Evolutionary conservation across 495 filamentous ascomycete genomes (phyloP).

Genomic region (Aspergillus sparsus): DNA sequence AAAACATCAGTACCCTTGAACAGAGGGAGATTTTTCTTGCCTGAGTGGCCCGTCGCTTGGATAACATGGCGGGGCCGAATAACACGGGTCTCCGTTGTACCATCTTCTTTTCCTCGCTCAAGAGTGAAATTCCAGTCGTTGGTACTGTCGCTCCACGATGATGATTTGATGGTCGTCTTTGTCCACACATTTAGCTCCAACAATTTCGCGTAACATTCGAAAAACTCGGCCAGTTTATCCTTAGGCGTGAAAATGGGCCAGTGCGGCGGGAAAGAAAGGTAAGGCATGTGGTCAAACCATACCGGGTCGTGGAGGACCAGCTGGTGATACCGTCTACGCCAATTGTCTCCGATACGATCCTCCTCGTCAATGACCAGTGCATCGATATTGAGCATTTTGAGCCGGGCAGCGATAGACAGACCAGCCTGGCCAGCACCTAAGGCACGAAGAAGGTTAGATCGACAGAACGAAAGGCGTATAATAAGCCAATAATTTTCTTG

Average conservation of each 20-base stretch:
- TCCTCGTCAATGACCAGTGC: slow-evolving; percentile 67
- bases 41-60: slow-evolving; percentile 74
- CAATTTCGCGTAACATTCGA: slow-evolving; percentile 69
- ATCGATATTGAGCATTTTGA: slow-evolving; percentile 69
- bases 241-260: slow-evolving; percentile 77
- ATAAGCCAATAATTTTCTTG: no score
- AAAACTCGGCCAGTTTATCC: slow-evolving; percentile 78
- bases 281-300: slow-evolving; percentile 76
- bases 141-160: slow-evolving; percentile 54
- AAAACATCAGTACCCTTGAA: slow-evolving; percentile 66
- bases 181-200: slow-evolving; percentile 83
- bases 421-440: slow-evolving; percentile 52
- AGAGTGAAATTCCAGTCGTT: slow-evolving; percentile 64
- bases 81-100: slow-evolving; percentile 53
- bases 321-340: slow-evolving; percentile 65
- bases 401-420: slow-evolving; percentile 65
- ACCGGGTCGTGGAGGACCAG: slow-evolving; percentile 75
- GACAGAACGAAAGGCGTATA: background rate
- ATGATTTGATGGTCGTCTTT: slow-evolving; percentile 49
- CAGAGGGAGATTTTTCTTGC: slow-evolving; percentile 63
- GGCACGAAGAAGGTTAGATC: background rate
- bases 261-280: slow-evolving; percentile 63
- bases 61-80: slow-evolving; percentile 68
- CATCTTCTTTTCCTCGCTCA: slow-evolving; percentile 49
- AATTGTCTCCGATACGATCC: slow-evolving; percentile 70